Conservation (phyloP, 2,329 filamentous ascomycete genomes). For the Hypoxylon sp. region DNA sequence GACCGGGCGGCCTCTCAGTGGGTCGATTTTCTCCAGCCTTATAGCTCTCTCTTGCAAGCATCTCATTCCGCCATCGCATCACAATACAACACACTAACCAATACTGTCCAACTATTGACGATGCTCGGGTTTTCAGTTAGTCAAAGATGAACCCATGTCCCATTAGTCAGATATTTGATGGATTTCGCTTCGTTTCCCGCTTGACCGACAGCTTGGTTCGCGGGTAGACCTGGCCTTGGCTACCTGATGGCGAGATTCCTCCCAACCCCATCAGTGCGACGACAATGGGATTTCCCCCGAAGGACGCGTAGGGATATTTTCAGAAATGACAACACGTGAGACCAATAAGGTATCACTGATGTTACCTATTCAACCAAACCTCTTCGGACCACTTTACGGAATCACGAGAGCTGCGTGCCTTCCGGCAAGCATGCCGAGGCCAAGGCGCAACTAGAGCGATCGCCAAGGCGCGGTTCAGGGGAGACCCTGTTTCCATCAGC, state of each 20-base stretch:
- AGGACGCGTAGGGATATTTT: slow-evolving; percentile 1
- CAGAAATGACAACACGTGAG: slow-evolving; percentile 9
- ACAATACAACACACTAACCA: slow-evolving; percentile 33
- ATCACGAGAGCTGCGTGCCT: slow-evolving; percentile 21
- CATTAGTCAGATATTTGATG: slow-evolving; percentile 17
- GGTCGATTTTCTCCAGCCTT: slow-evolving; percentile 41
- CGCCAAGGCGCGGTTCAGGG: slow-evolving; percentile 33
- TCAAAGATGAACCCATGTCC: slow-evolving; percentile 35
- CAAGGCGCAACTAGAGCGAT: slow-evolving; percentile 33
- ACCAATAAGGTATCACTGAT: slow-evolving; percentile 12
- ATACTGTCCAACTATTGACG: slow-evolving; percentile 24
- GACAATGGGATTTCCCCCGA: slow-evolving; percentile 2
- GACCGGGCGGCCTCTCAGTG: slow-evolving; percentile 37
- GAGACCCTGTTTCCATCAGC: slow-evolving; percentile 16
- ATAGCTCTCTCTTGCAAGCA: slow-evolving; percentile 35
- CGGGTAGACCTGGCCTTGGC: slow-evolving; percentile 5
- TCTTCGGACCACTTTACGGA: slow-evolving; percentile 18
- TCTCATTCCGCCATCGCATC: slow-evolving; percentile 38
- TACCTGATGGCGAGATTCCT: slow-evolving; percentile 6
- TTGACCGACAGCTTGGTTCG: slow-evolving; percentile 17
- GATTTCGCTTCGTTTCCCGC: slow-evolving; percentile 6
- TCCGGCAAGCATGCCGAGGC: slow-evolving; percentile 35
- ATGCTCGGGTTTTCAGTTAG: slow-evolving; percentile 27
- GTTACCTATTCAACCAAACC: slow-evolving; percentile 15
- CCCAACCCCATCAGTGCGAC: slow-evolving; percentile 15